These are phyloP conservation scores for Scutellaria minor DNA, from an alignment of 257 asterid species.

Conservation along the genomic window DNA sequence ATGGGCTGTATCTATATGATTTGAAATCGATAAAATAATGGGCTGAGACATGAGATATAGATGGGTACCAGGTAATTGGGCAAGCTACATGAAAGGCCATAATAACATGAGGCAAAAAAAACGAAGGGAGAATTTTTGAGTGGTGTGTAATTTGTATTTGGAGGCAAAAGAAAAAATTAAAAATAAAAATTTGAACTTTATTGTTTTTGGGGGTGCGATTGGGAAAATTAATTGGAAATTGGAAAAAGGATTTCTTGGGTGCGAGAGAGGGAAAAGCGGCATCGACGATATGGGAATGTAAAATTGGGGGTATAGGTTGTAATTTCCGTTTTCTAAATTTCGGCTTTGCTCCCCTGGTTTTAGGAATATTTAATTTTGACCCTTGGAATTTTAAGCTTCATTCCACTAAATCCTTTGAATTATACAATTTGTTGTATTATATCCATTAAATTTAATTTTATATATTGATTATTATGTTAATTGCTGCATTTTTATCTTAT, in stretches of 20 bases:
- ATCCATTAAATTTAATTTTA: too few species aligned
- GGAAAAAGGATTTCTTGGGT: conserved; percentile 33
- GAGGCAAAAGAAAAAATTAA: neutral
- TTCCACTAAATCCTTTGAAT: too few species aligned
- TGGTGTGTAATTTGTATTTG: conserved; percentile 22
- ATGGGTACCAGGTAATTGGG: conserved; percentile 92
- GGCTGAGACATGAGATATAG: conserved; percentile 26
- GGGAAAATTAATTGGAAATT: conserved; percentile 34
- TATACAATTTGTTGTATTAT: too few species aligned
- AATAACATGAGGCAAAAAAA: conserved; percentile 22
- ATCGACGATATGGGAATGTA: conserved; percentile 30
- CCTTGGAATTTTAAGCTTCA: neutral
- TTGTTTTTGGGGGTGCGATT: conserved; percentile 14
- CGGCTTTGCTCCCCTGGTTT: conserved; percentile 30
- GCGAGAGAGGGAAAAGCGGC: conserved; percentile 22
- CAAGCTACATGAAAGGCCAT: conserved; percentile 99
- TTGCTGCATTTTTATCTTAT: too few species aligned
- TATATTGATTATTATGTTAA: too few species aligned
- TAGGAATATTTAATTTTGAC: neutral
- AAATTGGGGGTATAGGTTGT: conserved; percentile 15
- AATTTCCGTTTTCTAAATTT: conserved; percentile 20
- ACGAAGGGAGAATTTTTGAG: conserved; percentile 10
- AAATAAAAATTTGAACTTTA: conserved; percentile 10
- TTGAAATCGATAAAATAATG: conserved; percentile 24
- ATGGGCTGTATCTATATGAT: conserved; percentile 12